phyloP scores from a whole-genome alignment of 176 grass and related monocot genomes.

The Hsuehochloa calcarea region DNA sequence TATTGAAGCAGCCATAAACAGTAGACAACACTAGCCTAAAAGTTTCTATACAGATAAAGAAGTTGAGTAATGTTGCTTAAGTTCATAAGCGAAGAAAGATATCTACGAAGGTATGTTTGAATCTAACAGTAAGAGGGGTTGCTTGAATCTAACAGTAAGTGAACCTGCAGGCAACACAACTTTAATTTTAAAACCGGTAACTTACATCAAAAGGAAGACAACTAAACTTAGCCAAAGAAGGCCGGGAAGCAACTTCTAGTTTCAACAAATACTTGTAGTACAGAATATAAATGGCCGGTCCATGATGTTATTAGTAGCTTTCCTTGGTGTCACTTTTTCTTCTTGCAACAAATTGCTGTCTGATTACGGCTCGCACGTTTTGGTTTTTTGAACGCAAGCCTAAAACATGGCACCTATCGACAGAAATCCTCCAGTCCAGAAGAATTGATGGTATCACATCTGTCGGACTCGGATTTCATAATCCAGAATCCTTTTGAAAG shows the following conservation, averaged over 20 bases:
- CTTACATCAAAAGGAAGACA: background rate
- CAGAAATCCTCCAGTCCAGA: background rate
- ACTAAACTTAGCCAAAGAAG: background rate
- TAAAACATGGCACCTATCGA: background rate
- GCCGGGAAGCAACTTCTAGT: background rate
- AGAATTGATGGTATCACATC: background rate
- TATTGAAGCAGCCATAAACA: background rate
- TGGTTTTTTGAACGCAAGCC: background rate
- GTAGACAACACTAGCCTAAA: background rate
- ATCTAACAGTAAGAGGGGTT: background rate
- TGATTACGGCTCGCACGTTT: slow-evolving; percentile 17
- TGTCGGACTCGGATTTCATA: too few relatives aligned
- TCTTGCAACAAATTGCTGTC: slow-evolving; percentile 17
- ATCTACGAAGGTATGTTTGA: background rate
- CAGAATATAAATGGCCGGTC: background rate
- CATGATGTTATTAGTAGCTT: slow-evolving; percentile 14
- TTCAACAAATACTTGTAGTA: background rate
- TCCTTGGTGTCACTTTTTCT: slow-evolving; percentile 16
- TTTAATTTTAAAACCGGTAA: background rate
- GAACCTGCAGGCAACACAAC: slow-evolving; percentile 17
- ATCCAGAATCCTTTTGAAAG: too few relatives aligned
- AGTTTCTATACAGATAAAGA: background rate
- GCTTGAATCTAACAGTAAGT: too few relatives aligned
- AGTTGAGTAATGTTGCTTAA: slow-evolving; percentile 6
- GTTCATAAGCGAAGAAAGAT: background rate